A percentile compares a stretch with the other conserved stretches of the same genome.
Evolutionary conservation across 2,329 filamentous ascomycete species (phyloP).

Genomic region (Fusarium buharicum): DNA sequence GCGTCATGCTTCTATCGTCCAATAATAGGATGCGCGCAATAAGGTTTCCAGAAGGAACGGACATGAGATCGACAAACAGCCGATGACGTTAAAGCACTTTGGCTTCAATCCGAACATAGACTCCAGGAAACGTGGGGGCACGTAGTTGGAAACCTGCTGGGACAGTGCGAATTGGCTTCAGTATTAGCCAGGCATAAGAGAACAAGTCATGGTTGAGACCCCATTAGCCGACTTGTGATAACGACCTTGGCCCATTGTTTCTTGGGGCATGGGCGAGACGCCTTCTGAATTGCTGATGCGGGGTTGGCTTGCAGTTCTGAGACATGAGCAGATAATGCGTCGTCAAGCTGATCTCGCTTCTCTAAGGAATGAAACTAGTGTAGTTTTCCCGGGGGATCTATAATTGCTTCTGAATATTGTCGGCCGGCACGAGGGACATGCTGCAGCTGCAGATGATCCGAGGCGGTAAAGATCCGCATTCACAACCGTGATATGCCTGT

Average conservation of each 20-base stretch:
- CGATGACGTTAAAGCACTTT: conserved; percentile 20
- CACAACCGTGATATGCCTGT: neutral
- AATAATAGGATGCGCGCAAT: conserved; percentile 1
- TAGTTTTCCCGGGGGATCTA: conserved; percentile 48
- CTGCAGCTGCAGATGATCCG: conserved; percentile 15
- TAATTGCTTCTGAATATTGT: conserved; percentile 46
- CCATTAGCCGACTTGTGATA: conserved; percentile 1
- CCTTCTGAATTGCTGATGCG: conserved; percentile 31
- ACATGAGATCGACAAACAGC: conserved; percentile 10
- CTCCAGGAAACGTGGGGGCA: conserved; percentile 22
- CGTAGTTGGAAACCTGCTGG: neutral
- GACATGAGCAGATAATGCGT: conserved; percentile 25
- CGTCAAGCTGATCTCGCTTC: conserved; percentile 5
- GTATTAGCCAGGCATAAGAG: conserved; percentile 4
- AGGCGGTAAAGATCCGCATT: conserved; percentile 23
- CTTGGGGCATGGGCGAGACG: conserved; percentile 5
- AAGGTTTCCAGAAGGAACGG: conserved; percentile 19
- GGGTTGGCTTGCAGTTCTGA: conserved; percentile 28
- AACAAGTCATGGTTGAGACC: too few species aligned
- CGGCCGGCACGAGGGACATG: conserved; percentile 23
- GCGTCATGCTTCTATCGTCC: neutral
- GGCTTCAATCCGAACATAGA: conserved; percentile 6
- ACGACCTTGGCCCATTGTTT: conserved; percentile 4
- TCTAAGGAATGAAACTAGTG: conserved; percentile 37
- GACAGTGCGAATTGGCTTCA: conserved; percentile 6